Evolutionary conservation across 1,284 basidiomycete genomes (phyloP).

Genomic region (Polyporus tsugae): DNA sequence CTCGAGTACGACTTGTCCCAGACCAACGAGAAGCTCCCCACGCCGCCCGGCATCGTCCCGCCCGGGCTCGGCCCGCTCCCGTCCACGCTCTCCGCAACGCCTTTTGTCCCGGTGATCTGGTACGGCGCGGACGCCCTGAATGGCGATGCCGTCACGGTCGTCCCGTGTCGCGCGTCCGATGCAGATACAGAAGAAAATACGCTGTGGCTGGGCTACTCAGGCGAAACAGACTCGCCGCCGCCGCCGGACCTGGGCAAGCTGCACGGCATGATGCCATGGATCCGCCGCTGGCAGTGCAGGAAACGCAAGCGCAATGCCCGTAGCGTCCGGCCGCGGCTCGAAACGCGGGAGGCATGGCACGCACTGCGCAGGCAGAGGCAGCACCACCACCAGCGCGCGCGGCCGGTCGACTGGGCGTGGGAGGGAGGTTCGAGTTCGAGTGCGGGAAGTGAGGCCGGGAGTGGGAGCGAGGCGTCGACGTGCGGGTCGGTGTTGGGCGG

Average conservation of each 20-base stretch:
- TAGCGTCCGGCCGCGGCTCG: conserved; percentile 20
- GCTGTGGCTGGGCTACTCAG: conserved; percentile 17
- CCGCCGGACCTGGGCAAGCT: conserved; percentile 28
- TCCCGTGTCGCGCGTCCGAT: not conserved
- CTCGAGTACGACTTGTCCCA: not conserved
- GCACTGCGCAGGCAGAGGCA: not conserved
- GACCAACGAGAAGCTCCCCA: not conserved
- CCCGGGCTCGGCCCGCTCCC: not conserved
- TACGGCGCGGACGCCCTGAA: conserved; percentile 26
- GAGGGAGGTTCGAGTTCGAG: not conserved
- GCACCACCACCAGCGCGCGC: not conserved
- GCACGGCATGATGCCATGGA: conserved; percentile 38
- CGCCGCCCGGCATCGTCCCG: not conserved
- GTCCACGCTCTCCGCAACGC: not conserved
- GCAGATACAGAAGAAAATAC: not conserved
- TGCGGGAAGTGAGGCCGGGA: not conserved
- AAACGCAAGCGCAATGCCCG: conserved; percentile 26
- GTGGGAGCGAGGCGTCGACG: not conserved
- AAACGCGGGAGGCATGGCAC: conserved; percentile 17
- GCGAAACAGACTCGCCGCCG: not conserved
- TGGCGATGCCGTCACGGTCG: not conserved
- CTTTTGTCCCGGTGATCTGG: conserved; percentile 22
- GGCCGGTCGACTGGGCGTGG: conserved; percentile 9
- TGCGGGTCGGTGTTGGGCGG: not conserved
- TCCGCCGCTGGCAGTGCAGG: conserved; percentile 35